These are phyloP conservation scores for Daldinia caldariorum DNA, from an alignment of 495 filamentous ascomycete species.

Conservation along the genomic window DNA sequence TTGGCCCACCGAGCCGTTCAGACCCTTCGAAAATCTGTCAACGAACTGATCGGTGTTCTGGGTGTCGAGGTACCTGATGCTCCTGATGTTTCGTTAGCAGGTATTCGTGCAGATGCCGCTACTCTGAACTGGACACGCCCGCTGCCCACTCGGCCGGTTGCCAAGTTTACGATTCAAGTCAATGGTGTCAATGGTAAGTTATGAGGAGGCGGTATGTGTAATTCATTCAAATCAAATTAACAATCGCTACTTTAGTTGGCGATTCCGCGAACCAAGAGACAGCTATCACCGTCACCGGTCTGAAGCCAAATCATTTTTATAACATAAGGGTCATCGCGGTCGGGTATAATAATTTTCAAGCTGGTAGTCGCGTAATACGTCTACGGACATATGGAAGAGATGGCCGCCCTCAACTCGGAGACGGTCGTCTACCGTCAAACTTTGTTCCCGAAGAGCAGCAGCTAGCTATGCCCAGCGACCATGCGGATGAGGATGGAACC, in stretches of 20 bases:
- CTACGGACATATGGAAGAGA: conserved; percentile 71
- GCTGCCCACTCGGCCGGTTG: conserved; percentile 77
- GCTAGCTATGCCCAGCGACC: conserved; percentile 51
- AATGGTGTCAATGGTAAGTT: conserved; percentile 88
- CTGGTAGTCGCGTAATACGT: conserved; percentile 83
- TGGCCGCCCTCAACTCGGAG: conserved; percentile 65
- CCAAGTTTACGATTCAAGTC: conserved; percentile 89
- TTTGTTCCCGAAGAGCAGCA: conserved; percentile 59
- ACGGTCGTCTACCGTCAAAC: conserved; percentile 61
- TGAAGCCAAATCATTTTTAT: conserved; percentile 88
- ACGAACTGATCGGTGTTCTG: conserved; percentile 86
- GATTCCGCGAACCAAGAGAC: conserved; percentile 86
- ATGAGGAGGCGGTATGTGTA: neutral
- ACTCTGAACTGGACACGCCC: conserved; percentile 92
- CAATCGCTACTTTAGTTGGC: conserved; percentile 67
- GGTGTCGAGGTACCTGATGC: conserved; percentile 92
- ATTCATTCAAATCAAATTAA: conserved; percentile 23
- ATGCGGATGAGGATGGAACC: conserved; percentile 52
- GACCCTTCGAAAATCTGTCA: conserved; percentile 87
- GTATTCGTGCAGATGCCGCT: conserved; percentile 84
- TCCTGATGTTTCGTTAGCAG: conserved; percentile 90
- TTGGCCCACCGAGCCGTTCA: conserved; percentile 68
- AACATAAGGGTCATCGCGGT: conserved; percentile 90
- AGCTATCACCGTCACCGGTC: conserved; percentile 84
- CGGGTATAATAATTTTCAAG: conserved; percentile 89